Percentiles rank a stretch among this genome's conserved stretches.
Evolutionary conservation across 805 yeast species (phyloP).

Genomic region (Candida quercuum): DNA sequence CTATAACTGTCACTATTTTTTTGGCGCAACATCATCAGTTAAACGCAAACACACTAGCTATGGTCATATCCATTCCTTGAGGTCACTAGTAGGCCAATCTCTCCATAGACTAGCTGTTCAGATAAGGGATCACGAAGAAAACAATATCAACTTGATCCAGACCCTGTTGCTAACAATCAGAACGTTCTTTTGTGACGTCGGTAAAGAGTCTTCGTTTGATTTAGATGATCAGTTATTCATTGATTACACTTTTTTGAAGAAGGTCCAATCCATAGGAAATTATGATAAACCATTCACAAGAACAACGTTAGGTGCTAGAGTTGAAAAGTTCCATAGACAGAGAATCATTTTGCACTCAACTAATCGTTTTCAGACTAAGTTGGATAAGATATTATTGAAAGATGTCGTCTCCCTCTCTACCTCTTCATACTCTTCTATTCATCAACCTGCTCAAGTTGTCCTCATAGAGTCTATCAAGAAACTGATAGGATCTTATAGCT

Average conservation of each 20-base stretch:
- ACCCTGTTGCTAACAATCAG: constrained; percentile 58
- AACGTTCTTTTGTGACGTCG: constrained; percentile 79
- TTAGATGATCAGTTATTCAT: constrained; percentile 48
- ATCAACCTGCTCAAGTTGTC: constrained; percentile 62
- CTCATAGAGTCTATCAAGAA: constrained; percentile 66
- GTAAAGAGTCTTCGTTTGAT: constrained; percentile 60
- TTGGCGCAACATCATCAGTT: constrained; percentile 48
- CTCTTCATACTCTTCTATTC: constrained; percentile 66
- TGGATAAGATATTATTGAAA: constrained; percentile 56
- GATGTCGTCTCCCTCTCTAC: constrained; percentile 63
- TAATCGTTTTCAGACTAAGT: constrained; percentile 59
- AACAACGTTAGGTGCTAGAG: constrained; percentile 66
- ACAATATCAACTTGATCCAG: constrained; percentile 59
- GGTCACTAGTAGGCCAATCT: constrained; percentile 55
- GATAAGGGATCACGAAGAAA: constrained; percentile 45
- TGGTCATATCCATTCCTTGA: constrained; percentile 49
- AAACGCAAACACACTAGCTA: constrained; percentile 39
- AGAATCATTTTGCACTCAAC: constrained; percentile 70
- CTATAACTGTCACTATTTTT: constrained; percentile 60
- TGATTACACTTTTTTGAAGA: constrained; percentile 50
- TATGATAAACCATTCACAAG: constrained; percentile 70
- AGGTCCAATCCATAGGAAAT: constrained; percentile 59
- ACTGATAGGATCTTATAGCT: constrained; percentile 58
- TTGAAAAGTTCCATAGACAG: constrained; percentile 69
- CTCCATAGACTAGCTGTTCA: constrained; percentile 53